These are phyloP conservation scores for Vachellia collinsii DNA, from an alignment of 306 rosid species.

Conservation along the genomic window DNA sequence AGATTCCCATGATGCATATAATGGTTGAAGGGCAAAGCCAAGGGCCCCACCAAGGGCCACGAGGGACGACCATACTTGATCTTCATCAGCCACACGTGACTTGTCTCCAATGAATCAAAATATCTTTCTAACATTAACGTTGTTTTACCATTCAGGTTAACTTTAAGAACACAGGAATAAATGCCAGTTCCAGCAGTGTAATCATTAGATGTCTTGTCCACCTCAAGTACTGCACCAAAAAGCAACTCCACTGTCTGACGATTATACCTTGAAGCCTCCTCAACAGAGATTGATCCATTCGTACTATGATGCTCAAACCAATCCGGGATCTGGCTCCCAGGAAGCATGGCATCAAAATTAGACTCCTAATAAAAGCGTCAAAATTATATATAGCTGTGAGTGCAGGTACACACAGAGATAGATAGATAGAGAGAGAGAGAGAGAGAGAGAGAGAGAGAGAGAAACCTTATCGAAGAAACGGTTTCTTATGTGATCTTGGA, in stretches of 20 bases:
- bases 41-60: conserved; percentile 17
- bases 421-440: not conserved
- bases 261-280: conserved; percentile 21
- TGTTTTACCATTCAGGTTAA: not conserved
- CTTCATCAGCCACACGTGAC: conserved; percentile 6
- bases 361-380: not conserved
- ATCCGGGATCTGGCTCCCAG: conserved; percentile 22
- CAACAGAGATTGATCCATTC: conserved; percentile 14
- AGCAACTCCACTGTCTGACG: conserved; percentile 16
- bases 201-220: not conserved
- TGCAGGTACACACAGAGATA: no score
- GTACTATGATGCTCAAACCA: conserved; percentile 22
- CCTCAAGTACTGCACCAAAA: conserved; percentile 23
- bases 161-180: not conserved
- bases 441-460: not conserved
- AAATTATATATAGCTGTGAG: no score
- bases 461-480: conserved; percentile 9
- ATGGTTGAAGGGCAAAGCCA: conserved; percentile 11
- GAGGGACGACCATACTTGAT: not conserved
- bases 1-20: conserved; percentile 24
- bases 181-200: not conserved
- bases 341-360: not conserved
- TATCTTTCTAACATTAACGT: not conserved
- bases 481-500: conserved; percentile 2
- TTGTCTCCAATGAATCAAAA: conserved; percentile 22